Percentiles rank a stretch among this genome's conserved stretches.
phyloP scores from a whole-genome alignment of 2,329 filamentous ascomycete species.

The Aspergillus sp. region DNA sequence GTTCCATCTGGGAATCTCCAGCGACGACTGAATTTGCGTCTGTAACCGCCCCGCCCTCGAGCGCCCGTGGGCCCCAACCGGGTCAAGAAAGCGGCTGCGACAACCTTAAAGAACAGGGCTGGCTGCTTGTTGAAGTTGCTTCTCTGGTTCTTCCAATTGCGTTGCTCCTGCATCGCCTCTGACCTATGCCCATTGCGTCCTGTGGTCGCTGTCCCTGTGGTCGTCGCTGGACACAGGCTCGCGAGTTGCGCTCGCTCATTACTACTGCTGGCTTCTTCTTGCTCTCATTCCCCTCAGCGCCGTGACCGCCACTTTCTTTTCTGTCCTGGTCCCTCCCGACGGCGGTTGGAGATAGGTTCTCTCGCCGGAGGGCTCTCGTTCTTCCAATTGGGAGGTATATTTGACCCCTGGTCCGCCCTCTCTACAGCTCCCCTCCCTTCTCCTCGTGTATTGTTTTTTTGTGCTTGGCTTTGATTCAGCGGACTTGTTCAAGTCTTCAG shows the following conservation, averaged over 20 bases:
- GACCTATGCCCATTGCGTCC: constrained; percentile 19
- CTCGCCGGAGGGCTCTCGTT: constrained; percentile 15
- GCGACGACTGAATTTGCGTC: not conserved
- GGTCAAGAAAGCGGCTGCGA: constrained; percentile 30
- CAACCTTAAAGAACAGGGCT: constrained; percentile 29
- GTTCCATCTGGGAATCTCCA: not conserved
- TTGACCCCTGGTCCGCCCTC: constrained; percentile 5
- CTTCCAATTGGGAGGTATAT: constrained; percentile 3
- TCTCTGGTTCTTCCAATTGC: constrained; percentile 16
- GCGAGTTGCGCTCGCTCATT: not conserved
- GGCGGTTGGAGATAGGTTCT: not conserved
- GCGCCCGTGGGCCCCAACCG: constrained; percentile 31
- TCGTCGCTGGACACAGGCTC: constrained; percentile 6
- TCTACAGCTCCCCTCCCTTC: not conserved
- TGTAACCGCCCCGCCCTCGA: constrained; percentile 25
- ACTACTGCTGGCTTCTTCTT: not conserved
- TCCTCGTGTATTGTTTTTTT: constrained; percentile 4
- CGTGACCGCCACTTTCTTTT: constrained; percentile 28
- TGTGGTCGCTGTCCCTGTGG: constrained; percentile 4
- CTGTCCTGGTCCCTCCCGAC: constrained; percentile 4
- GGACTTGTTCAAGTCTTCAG: not conserved
- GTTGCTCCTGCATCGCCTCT: constrained; percentile 17
- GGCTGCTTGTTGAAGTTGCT: constrained; percentile 5
- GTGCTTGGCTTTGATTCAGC: not conserved
- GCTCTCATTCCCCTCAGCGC: constrained; percentile 2